Conservation (phyloP, 306 rosid species). For the Citrullus mucosospermus region DNA sequence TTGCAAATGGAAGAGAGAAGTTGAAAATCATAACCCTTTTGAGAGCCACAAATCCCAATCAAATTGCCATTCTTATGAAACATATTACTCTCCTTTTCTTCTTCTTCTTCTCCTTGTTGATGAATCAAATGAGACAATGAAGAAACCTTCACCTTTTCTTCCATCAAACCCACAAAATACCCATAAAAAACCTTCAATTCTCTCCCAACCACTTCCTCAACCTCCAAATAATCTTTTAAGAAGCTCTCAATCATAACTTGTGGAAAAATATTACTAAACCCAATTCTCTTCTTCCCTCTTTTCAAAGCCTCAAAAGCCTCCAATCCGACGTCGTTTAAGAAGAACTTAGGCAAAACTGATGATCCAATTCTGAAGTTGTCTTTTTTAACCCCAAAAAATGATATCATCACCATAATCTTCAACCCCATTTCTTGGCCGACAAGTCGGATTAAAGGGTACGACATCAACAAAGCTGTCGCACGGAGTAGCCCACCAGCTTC, state of each 20-base stretch:
- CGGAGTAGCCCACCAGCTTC: conserved; percentile 60
- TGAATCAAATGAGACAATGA: conserved; percentile 4
- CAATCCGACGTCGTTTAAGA: conserved; percentile 55
- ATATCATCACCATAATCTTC: conserved; percentile 60
- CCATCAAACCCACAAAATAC: conserved; percentile 60
- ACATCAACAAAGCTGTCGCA: conserved; percentile 30
- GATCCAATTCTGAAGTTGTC: conserved; percentile 46
- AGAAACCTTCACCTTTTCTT: conserved; percentile 15
- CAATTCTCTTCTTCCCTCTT: conserved; percentile 42
- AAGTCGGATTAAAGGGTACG: conserved; percentile 46
- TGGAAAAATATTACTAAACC: conserved; percentile 39
- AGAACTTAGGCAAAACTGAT: conserved; percentile 65
- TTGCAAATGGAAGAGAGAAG: conserved; percentile 40
- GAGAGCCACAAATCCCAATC: conserved; percentile 39
- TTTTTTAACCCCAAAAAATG: conserved; percentile 68
- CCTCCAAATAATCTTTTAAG: conserved; percentile 60
- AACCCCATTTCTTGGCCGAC: conserved; percentile 37
- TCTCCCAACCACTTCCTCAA: conserved; percentile 52
- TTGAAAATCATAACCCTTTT: conserved; percentile 12
- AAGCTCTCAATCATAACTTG: conserved; percentile 62
- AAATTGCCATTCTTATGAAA: conserved; percentile 8
- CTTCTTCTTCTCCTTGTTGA: conserved; percentile 15
- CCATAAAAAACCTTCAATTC: conserved; percentile 54
- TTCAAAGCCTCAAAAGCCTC: conserved; percentile 45
- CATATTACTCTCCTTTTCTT: background rate